A percentile compares a stretch with the other conserved stretches of the same genome.
phyloP scores from a whole-genome alignment of 1,284 basidiomycete species.

The Ustilago bromivora region DNA sequence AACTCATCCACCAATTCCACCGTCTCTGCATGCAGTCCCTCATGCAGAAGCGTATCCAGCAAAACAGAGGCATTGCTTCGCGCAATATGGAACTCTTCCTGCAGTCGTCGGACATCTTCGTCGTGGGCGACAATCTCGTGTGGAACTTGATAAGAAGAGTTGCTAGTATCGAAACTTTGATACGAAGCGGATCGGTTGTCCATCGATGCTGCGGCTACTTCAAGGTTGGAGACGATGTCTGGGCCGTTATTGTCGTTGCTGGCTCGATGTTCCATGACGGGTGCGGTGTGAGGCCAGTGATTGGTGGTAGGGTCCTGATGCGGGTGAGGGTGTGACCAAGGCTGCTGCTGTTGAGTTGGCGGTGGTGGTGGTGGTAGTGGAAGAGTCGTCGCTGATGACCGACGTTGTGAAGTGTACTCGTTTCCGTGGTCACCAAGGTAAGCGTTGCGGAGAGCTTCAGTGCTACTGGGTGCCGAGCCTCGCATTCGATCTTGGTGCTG shows the following conservation, averaged over 20 bases:
- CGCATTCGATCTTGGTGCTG: background rate
- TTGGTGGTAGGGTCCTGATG: background rate
- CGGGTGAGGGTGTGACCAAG: background rate
- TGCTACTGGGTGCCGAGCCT: constrained; percentile 4
- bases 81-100: constrained; percentile 59
- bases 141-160: background rate
- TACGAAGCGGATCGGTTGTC: constrained; percentile 14
- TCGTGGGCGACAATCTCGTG: constrained; percentile 25
- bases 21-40: constrained; percentile 31
- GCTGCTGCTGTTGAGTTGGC: constrained; percentile 10
- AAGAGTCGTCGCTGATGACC: background rate
- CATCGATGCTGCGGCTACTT: constrained; percentile 33
- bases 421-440: background rate
- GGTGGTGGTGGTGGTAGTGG: constrained; percentile 1
- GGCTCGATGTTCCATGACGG: background rate
- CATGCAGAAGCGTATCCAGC: constrained; percentile 45
- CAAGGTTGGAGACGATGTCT: constrained; percentile 31
- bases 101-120: constrained; percentile 54
- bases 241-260: background rate
- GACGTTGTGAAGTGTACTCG: background rate
- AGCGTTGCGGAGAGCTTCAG: background rate
- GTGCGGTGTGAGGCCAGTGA: constrained; percentile 1
- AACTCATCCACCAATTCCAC: constrained; percentile 45
- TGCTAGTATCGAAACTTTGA: background rate
- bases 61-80: constrained; percentile 52